Base-by-base conservation (phyloP, 441 rosid genomes). In the Mallotus japonicus region DNA sequence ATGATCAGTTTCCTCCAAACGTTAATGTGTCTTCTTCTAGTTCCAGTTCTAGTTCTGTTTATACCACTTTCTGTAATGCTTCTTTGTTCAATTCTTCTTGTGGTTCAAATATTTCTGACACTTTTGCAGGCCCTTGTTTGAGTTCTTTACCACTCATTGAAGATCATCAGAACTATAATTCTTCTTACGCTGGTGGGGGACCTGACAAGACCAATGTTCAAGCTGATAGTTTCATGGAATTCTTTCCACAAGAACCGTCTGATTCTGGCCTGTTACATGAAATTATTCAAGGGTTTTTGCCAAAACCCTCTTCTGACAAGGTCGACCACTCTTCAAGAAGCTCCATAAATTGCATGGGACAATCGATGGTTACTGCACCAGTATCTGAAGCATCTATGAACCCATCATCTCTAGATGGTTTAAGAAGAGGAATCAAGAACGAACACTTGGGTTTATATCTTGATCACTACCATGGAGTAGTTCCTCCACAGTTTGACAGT, bases 191-290 rank as follows among this genome's bases (percentile, higher is more conserved):
- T 17, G 56, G 19, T 17, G 65, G 28, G 3, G 65, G 14, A 6
- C n/a, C 19, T 8, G 50, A 32, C 0, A 71, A 42, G 19, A 13
- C 51, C 10, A 55, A 20, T 13, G 16, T 56, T 28, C 59, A 59
- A 56, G 68, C 47, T 6, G 74, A 76, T 55, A 37, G 6, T 7
- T 56, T 51, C 65, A 20, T 54, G 77, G 86, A 80, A 40, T 85
- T 93, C 69, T 84, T 90, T 70, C 84, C 87, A 0, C 84, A 79
- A 73, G 89, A 89, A 40, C 32, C 86, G 0, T 74, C 92, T n/a
- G 87, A 83, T 72, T 89, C 98, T 17, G 97, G 98, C 9, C 78
- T 94, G 54, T 75, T 94, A 65, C 90, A 92, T 64, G 98, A 94
- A 59, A 80, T 94, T 59, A 87, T 94, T 58, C 91, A 81, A 70